These are phyloP conservation scores for Trichoderma cornu-damae DNA, from an alignment of 2,329 filamentous ascomycete genomes.

Conservation along the genomic window DNA sequence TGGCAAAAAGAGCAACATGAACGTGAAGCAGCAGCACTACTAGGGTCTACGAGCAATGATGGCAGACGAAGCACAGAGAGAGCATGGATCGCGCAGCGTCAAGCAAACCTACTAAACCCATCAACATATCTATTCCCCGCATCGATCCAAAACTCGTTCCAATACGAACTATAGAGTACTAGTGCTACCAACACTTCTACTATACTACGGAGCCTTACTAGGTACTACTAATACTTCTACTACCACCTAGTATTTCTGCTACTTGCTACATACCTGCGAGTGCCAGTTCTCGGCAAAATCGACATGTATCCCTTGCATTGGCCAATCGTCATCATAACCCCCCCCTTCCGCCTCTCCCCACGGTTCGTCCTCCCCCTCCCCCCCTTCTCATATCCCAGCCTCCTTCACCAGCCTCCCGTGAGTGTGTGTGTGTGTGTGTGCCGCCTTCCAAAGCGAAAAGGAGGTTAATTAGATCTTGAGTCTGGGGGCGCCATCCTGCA, in stretches of 20 bases:
- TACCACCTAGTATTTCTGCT: too few species aligned
- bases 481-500: background rate
- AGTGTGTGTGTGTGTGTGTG: conserved; percentile 17
- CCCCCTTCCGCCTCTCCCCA: too few species aligned
- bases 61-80: background rate
- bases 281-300: background rate
- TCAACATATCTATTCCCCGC: background rate
- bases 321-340: conserved; percentile 9
- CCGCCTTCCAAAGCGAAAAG: background rate
- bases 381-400: too few species aligned
- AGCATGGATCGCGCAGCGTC: background rate
- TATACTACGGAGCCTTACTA: too few species aligned
- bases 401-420: conserved; percentile 20
- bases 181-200: too few species aligned
- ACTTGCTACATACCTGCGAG: background rate
- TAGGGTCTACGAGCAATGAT: too few species aligned
- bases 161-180: too few species aligned
- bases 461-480: background rate
- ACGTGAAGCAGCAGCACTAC: background rate
- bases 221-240: too few species aligned
- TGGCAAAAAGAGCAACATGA: too few species aligned
- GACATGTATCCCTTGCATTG: conserved; percentile 13
- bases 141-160: background rate
- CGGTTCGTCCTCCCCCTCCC: conserved; percentile 10
- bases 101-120: background rate